A percentile compares a stretch with the other conserved stretches of the same genome.
Conservation (phyloP, 352 stramenopile genomes). For the Phytophthora fragariaefolia region DNA sequence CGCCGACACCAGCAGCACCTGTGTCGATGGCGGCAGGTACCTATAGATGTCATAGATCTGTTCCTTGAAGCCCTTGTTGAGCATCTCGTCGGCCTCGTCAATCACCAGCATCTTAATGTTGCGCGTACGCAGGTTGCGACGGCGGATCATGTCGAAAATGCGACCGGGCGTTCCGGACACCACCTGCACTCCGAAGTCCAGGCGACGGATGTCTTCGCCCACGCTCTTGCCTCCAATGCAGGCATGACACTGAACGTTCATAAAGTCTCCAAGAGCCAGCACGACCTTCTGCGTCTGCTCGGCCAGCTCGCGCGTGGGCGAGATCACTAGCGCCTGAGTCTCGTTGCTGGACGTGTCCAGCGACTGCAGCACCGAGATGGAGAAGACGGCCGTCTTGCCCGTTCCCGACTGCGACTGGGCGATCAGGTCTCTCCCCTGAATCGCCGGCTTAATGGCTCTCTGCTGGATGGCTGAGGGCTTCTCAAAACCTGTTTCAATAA, state of each 20-base stretch:
- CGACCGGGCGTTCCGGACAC: conserved; percentile 97
- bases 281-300: conserved; percentile 98
- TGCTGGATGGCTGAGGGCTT: conserved; percentile 99
- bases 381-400: conserved; percentile 97
- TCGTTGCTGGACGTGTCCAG: conserved; percentile 93
- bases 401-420: conserved; percentile 96
- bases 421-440: conserved; percentile 96
- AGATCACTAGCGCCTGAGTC: conserved; percentile 96
- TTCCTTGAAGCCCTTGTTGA: conserved; percentile 98
- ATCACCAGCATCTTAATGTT: conserved; percentile 97
- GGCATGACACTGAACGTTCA: conserved; percentile 97
- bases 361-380: conserved; percentile 94
- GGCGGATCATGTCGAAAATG: conserved; percentile 97
- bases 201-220: conserved; percentile 93
- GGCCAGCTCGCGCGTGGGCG: conserved; percentile 96
- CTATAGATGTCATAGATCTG: conserved; percentile 99
- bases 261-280: conserved; percentile 95
- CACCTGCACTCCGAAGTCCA: conserved; percentile 95
- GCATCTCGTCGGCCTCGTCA: conserved; percentile 99
- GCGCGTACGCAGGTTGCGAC: conserved; percentile 90
- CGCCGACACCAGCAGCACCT: conserved; percentile 96
- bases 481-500: conserved; percentile 88
- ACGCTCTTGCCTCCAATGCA: conserved; percentile 97
- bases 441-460: conserved; percentile 96
- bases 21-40: conserved; percentile 90